Evolutionary conservation across 2,329 filamentous ascomycete genomes (phyloP), one percentile per base, ranked within the genome.

Genomic region (Diaporthe vaccinii): DNA sequence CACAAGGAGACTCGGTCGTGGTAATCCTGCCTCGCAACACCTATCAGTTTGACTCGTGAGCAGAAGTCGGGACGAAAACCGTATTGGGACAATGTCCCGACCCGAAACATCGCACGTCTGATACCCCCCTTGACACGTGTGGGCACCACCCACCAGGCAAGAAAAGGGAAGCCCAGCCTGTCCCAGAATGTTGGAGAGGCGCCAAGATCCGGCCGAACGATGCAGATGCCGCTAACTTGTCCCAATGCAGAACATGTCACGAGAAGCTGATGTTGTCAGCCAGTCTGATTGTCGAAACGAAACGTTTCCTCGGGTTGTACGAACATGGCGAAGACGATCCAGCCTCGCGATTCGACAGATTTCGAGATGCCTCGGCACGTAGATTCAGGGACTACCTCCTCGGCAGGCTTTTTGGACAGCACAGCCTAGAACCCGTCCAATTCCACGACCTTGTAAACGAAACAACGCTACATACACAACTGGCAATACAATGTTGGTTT

Each of bases 1-100:
- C 65, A 1, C 4, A 31, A 41, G 12, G 17, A 69, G 49, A 31
- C n/a, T 69, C 65, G 34, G 49, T 69, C n/a, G 34, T 41, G 14
- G n/a, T 41, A 28, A 6, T 4, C 10, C 46, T 15, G 31, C 49
- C 49, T 55, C 65, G 65, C 65, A 69, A 55, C 22, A 55, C 65
- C 65, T 55, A 69, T 69, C 65, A 55, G 34, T 41, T 55, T 69
- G 65, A 55, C 65, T 69, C 49, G 65, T 51, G 65, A 55, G 65
- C n/a, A 53, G 15, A 69, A 55, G 65, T 69, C 49, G 65, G 65
- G 65, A 69, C 65, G 65, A 69, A 69, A 69, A 69, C 65, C 65
- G 65, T 31, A 41, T 69, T 55, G 34, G 65, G 65, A 53, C 46
- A 69, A 69, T 69, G 65, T 69, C 65, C 65, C 65, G 65, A 69